Conservation (phyloP, 2,329 filamentous ascomycete species). For the Colletotrichum sp. region DNA sequence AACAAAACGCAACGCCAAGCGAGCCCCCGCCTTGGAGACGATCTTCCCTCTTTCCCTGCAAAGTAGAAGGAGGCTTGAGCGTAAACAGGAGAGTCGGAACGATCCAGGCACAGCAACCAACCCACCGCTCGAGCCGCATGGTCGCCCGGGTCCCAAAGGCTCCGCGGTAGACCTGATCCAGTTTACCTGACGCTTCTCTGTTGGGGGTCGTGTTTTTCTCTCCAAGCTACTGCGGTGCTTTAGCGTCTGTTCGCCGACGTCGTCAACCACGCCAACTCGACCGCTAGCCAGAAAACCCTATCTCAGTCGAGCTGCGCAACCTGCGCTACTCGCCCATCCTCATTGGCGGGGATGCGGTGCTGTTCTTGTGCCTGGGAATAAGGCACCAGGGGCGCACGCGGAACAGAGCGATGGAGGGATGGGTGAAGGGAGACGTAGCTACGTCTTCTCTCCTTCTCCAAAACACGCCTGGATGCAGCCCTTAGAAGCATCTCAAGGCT, state of each 20-base stretch:
- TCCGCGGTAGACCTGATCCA: background rate
- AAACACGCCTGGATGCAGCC: background rate
- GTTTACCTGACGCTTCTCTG: background rate
- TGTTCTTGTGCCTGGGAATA: background rate
- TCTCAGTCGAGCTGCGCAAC: background rate
- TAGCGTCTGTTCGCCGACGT: constrained; percentile 20
- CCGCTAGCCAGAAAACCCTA: constrained; percentile 3
- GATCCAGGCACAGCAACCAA: background rate
- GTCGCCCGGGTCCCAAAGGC: background rate
- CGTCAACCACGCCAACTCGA: background rate
- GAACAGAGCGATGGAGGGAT: background rate
- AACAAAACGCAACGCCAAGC: background rate
- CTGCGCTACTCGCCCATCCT: background rate
- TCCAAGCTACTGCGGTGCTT: background rate
- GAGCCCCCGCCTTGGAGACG: background rate
- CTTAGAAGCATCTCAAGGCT: background rate
- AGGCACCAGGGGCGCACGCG: background rate
- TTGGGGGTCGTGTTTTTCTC: background rate
- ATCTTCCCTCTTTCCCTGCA: background rate
- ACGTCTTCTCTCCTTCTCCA: background rate
- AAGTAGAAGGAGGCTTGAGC: background rate
- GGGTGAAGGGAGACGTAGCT: background rate
- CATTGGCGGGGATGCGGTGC: background rate
- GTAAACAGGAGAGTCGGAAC: background rate
- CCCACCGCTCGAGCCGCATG: constrained; percentile 14